A percentile compares a stretch with the other conserved stretches of the same genome.
These are phyloP conservation scores for Tulasnella sp. DNA, from an alignment of 768 basidiomycete species.

Conservation along the genomic window DNA sequence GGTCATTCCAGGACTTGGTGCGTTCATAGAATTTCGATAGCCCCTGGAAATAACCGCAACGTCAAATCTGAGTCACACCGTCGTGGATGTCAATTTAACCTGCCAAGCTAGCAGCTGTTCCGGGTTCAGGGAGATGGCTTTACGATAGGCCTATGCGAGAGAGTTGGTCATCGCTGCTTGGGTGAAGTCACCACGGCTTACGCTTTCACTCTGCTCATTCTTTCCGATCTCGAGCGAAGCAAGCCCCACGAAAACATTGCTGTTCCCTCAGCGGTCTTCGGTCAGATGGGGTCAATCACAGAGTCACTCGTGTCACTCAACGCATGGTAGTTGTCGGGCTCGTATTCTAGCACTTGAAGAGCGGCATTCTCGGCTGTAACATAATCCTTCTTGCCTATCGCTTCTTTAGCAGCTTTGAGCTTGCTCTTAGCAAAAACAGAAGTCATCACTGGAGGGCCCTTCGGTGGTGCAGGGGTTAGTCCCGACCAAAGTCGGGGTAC, in stretches of 20 bases:
- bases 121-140: slow-evolving; percentile 67
- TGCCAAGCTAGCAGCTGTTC: slow-evolving; percentile 79
- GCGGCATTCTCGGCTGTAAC: slow-evolving; percentile 63
- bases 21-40: slow-evolving; percentile 69
- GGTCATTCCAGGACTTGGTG: slow-evolving; percentile 54
- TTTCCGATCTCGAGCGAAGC: slow-evolving; percentile 73
- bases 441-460: slow-evolving; percentile 28
- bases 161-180: slow-evolving; percentile 15
- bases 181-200: slow-evolving; percentile 43
- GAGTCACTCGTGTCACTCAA: slow-evolving; percentile 37
- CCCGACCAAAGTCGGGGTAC: not conserved
- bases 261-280: slow-evolving; percentile 39
- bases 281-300: slow-evolving; percentile 35
- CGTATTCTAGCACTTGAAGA: slow-evolving; percentile 60
- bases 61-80: not conserved
- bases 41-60: slow-evolving; percentile 48
- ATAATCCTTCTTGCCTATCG: slow-evolving; percentile 72
- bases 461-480: slow-evolving; percentile 3
- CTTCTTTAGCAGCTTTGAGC: slow-evolving; percentile 75
- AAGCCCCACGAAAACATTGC: slow-evolving; percentile 81
- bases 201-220: slow-evolving; percentile 76
- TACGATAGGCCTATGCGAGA: slow-evolving; percentile 61
- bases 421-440: slow-evolving; percentile 57
- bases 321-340: slow-evolving; percentile 85
- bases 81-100: slow-evolving; percentile 42